phyloP scores from a whole-genome alignment of 345 rosid genomes.

The Eucalyptus cloeziana region DNA sequence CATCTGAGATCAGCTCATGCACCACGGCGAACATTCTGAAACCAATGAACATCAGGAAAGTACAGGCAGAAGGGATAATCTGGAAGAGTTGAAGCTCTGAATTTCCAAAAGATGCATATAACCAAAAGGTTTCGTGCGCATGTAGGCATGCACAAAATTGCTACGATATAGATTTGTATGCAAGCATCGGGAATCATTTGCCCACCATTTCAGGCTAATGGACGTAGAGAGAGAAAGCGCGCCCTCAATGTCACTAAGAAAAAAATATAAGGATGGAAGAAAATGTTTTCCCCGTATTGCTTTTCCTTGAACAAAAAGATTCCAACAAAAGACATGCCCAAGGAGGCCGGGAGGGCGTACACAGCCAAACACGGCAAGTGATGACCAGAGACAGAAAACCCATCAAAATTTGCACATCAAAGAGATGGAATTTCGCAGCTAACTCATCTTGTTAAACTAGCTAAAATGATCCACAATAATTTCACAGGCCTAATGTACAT shows the following conservation, averaged over 20 bases:
- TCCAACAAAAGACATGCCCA: background rate
- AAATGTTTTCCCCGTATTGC: background rate
- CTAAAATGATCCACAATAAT: background rate
- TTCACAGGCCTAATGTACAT: background rate
- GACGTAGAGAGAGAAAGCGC: background rate
- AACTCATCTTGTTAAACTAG: background rate
- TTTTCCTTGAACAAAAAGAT: background rate
- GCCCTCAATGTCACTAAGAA: background rate
- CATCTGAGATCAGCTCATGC: background rate
- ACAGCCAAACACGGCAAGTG: background rate
- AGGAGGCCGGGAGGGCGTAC: background rate
- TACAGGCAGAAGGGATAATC: background rate
- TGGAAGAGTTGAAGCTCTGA: background rate
- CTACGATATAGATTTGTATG: background rate
- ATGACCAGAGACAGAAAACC: background rate
- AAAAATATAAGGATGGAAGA: background rate
- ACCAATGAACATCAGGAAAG: background rate
- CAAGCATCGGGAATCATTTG: background rate
- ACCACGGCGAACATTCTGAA: background rate
- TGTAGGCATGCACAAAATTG: background rate
- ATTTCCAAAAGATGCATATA: background rate
- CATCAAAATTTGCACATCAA: background rate
- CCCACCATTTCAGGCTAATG: background rate
- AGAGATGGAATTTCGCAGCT: background rate
- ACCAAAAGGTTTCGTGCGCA: background rate